These are phyloP conservation scores for Hyparrhenia diplandra DNA, from an alignment of 176 grass and related monocot species.

Conservation along the genomic window DNA sequence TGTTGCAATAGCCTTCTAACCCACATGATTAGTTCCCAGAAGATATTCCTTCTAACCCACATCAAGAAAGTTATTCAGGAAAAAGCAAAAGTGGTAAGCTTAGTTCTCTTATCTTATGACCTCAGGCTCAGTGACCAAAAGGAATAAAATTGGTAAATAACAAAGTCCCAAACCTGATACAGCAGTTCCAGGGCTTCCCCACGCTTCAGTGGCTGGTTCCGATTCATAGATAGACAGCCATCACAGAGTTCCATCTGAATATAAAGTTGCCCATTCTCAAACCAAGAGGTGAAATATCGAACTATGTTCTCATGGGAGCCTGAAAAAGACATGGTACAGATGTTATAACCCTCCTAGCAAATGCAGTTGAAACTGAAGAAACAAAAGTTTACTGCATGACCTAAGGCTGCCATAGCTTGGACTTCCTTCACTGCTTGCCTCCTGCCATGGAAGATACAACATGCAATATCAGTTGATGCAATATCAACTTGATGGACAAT, in stretches of 20 bases:
- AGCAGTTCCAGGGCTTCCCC: constrained; percentile 69
- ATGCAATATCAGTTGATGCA: constrained; percentile 27
- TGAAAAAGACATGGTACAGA: constrained; percentile 23
- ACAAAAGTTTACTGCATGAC: constrained; percentile 31
- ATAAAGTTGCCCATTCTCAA: constrained; percentile 79
- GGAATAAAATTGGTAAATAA: constrained; percentile 11
- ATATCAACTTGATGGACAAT: too few species aligned
- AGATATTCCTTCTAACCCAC: neutral
- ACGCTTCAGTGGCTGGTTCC: constrained; percentile 34
- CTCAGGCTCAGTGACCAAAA: neutral
- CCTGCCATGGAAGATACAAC: constrained; percentile 52
- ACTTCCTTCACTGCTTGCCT: constrained; percentile 88
- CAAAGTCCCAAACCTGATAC: constrained; percentile 61
- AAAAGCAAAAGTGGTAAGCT: neutral
- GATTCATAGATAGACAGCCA: constrained; percentile 43
- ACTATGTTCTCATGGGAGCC: constrained; percentile 91
- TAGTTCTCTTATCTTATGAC: neutral
- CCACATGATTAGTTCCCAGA: neutral
- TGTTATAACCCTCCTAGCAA: constrained; percentile 9
- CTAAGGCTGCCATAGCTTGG: constrained; percentile 92
- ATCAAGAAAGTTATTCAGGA: neutral
- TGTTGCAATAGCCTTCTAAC: neutral
- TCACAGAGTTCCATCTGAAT: constrained; percentile 99
- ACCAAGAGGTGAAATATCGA: constrained; percentile 95
- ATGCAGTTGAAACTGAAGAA: constrained; percentile 14